Evolutionary conservation across 2,329 filamentous ascomycete genomes (phyloP).

Genomic region (Exophiala lecanii-corni): DNA sequence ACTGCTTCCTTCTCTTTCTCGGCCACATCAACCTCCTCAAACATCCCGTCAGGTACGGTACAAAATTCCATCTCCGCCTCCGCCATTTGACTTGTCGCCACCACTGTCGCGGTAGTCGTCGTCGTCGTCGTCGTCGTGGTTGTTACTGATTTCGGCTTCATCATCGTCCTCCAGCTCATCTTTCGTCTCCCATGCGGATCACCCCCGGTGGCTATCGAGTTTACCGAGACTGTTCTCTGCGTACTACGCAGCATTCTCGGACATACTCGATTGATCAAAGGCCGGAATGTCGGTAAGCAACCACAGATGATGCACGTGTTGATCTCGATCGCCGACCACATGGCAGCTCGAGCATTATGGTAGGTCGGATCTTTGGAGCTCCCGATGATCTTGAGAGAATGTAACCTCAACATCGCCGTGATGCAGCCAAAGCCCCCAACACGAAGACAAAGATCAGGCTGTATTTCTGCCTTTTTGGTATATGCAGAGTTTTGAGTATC

Average conservation of each 20-base stretch:
- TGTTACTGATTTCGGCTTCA: no score
- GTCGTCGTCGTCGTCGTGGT: no score
- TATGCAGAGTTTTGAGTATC: constrained; percentile 42
- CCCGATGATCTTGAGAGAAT: constrained; percentile 42
- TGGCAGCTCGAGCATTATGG: constrained; percentile 39
- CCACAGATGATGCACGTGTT: constrained; percentile 41
- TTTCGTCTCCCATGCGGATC: no score
- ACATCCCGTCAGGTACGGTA: no score
- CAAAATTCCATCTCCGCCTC: no score
- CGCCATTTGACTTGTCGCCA: no score
- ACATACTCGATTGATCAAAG: constrained; percentile 39
- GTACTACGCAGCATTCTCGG: constrained; percentile 33
- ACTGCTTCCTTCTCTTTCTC: no score
- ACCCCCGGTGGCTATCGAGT: no score
- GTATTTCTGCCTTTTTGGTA: constrained; percentile 45
- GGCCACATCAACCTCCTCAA: no score
- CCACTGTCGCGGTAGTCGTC: no score
- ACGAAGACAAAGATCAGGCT: constrained; percentile 47
- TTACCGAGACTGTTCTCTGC: no score
- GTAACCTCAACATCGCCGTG: constrained; percentile 45
- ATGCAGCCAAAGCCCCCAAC: constrained; percentile 47
- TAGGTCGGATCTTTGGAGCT: constrained; percentile 33
- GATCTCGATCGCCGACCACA: constrained; percentile 42
- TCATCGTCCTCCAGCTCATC: no score
- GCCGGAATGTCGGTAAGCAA: constrained; percentile 40